Base-by-base conservation (phyloP, 2,329 filamentous ascomycete genomes). In the Neonectria neomacrospora region DNA sequence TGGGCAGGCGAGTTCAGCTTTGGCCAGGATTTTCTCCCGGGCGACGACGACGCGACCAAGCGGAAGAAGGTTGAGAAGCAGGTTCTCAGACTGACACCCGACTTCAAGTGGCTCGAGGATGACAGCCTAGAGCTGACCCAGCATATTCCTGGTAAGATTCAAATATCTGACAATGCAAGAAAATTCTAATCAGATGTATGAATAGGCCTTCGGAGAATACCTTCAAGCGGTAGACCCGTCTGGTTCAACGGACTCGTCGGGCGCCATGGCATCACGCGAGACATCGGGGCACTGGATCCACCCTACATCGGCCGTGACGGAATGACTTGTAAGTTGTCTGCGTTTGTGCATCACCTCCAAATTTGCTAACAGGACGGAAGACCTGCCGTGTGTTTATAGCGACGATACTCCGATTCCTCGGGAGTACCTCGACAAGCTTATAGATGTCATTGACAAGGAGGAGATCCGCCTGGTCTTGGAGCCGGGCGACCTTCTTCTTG, bases 1-100 rank as follows among this genome's bases (percentile, higher is more conserved):
- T 65, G 63, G 63, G 63, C 63, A 3, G 63, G 63, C 20, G 57
- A 65, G 22, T 63, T 59, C 30, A 65, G 63, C 23, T 65, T 65
- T 23, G 63, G 63, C 2, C 63, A 65, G 28, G 61, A 63, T 5
- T 34, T 65, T 1, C 16, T 34, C 1, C 51, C 54, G 1, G 51
- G 26, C 1, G 63, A 65, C 1, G 63, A 65, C 20, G 45, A 63
- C 18, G 39, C n/a, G n/a, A 65, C 63, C 2, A 62, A 37, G 30
- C 41, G 16, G 23, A 32, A 18, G 9, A 65, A 65, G 44, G 63
- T 59, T 8, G 63, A 65, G 51, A 58, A 63, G 55, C 63, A 65
- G 30, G 60, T 65, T 30, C 45, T 39, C 9, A 32, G 66, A 28
- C 39, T 68, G 3, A 67, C 62, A 2, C 20, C 56, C 3, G 55